These are phyloP conservation scores for Eutrema heterophyllum DNA, from an alignment of 345 rosid species.

Conservation along the genomic window DNA sequence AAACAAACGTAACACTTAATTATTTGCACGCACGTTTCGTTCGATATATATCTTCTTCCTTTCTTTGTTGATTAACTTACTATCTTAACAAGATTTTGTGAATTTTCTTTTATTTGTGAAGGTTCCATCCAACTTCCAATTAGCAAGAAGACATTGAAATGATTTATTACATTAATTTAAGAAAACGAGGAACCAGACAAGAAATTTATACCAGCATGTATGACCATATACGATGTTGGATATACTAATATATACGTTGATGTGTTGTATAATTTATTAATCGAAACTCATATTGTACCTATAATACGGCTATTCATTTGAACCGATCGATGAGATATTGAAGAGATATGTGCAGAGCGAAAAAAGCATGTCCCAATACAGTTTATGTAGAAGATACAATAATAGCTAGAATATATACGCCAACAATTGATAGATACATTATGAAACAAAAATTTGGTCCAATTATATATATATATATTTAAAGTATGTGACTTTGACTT, in stretches of 20 bases:
- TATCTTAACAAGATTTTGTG: not conserved
- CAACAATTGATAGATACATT: not conserved
- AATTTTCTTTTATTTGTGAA: not conserved
- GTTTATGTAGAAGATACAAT: conserved; percentile 11
- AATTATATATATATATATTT: not conserved
- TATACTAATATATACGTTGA: not conserved
- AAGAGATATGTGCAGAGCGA: conserved; percentile 25
- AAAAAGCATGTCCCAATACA: conserved; percentile 29
- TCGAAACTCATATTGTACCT: not conserved
- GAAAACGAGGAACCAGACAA: not conserved
- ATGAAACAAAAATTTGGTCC: conserved; percentile 10
- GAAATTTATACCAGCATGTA: not conserved
- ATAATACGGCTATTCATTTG: conserved; percentile 32
- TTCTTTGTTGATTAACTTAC: not conserved
- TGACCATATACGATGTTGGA: conserved; percentile 8
- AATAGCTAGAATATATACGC: conserved; percentile 7
- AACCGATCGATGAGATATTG: conserved; percentile 11
- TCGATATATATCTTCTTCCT: not conserved
- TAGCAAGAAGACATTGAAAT: conserved; percentile 7
- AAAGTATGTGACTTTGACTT: conserved; percentile 19
- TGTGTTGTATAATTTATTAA: not conserved
- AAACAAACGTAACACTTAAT: not conserved
- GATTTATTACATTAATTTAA: not conserved
- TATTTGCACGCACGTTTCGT: conserved; percentile 8
- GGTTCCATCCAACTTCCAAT: too few relatives aligned